phyloP scores from a whole-genome alignment of 164 flowering plant genomes.

The Amborella trichopoda region DNA sequence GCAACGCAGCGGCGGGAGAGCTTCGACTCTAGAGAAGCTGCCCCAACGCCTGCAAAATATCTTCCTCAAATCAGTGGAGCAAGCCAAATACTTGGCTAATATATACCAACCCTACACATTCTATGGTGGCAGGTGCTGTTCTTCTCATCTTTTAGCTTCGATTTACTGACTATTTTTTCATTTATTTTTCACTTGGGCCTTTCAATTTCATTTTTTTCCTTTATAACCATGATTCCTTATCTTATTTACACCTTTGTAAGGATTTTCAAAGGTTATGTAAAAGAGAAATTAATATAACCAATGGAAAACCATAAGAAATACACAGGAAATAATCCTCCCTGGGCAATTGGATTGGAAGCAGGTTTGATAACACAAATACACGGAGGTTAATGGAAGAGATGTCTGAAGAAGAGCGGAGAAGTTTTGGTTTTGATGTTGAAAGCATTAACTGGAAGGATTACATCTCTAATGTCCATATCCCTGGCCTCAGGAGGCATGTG shows the following conservation, averaged over 20 bases:
- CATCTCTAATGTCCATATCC: slow-evolving; percentile 69
- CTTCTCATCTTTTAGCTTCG: too few species aligned
- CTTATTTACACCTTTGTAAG: too few species aligned
- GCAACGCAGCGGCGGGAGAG: slow-evolving; percentile 16
- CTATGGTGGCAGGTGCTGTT: slow-evolving; percentile 51
- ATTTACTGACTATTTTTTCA: too few species aligned
- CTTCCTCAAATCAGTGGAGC: slow-evolving; percentile 54
- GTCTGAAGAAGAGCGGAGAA: slow-evolving; percentile 65
- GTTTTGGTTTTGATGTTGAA: slow-evolving; percentile 67
- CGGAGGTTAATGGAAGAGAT: slow-evolving; percentile 48
- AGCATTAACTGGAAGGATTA: slow-evolving; percentile 81
- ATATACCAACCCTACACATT: slow-evolving; percentile 48
- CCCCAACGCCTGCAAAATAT: slow-evolving; percentile 35
- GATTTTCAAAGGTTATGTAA: neutral
- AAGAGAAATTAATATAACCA: neutral
- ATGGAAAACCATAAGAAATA: neutral
- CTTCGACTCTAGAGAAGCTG: slow-evolving; percentile 19
- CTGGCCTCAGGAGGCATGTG: slow-evolving; percentile 80
- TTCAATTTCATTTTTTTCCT: too few species aligned
- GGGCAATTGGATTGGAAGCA: slow-evolving; percentile 3
- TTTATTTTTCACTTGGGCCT: too few species aligned
- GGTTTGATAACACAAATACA: slow-evolving; percentile 58
- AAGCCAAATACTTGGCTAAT: slow-evolving; percentile 68
- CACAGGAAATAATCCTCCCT: neutral
- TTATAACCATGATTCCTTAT: too few species aligned